Conservation (phyloP, 768 basidiomycete species). For the Termitomyces sp. region DNA sequence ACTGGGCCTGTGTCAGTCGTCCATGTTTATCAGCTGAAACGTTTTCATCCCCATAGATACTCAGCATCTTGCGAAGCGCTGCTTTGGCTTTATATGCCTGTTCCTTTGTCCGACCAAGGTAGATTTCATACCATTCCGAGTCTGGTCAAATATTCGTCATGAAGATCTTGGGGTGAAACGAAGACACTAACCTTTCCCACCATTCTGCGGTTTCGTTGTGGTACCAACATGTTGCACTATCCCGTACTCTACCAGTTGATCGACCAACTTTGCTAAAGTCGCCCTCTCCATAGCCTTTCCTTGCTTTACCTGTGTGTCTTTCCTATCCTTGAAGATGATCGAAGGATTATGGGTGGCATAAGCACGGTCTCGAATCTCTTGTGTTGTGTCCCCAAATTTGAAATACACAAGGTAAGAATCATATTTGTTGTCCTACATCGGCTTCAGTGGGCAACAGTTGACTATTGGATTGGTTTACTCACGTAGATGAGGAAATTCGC, state of each 20-base stretch:
- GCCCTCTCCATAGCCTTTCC: not conserved
- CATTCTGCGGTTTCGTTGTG: too few relatives aligned
- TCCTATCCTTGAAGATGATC: not conserved
- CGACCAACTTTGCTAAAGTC: not conserved
- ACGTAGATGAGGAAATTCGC: not conserved
- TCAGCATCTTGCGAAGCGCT: not conserved
- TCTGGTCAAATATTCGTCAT: not conserved
- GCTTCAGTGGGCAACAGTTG: too few relatives aligned
- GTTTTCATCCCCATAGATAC: not conserved
- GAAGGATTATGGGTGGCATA: not conserved
- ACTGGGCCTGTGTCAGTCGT: too few relatives aligned
- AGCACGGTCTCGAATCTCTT: not conserved
- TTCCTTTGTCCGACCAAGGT: not conserved
- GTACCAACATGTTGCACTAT: not conserved
- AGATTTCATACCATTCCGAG: conserved; percentile 1
- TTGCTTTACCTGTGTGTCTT: not conserved
- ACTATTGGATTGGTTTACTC: not conserved
- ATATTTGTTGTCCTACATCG: not conserved
- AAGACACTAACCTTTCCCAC: not conserved
- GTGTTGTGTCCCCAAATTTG: not conserved
- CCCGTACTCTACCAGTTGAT: not conserved
- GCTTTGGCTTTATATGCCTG: not conserved
- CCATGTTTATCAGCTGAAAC: not conserved
- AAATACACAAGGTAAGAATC: not conserved
- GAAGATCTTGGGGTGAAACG: not conserved